Evolutionary conservation across 2,329 filamentous ascomycete genomes (phyloP).

Genomic region (Chalara sp.): DNA sequence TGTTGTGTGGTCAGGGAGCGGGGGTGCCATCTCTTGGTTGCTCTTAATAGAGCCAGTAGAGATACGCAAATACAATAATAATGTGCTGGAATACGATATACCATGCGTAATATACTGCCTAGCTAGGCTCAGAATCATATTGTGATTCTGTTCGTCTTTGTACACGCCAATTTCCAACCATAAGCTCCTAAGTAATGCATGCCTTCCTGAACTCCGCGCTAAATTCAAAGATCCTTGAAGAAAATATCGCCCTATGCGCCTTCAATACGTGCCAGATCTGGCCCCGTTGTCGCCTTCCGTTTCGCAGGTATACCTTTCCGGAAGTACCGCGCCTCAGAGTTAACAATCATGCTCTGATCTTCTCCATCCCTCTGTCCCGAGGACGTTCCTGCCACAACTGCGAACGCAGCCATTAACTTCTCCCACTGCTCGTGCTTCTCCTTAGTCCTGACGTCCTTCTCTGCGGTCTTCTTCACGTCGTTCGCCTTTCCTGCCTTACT

Average conservation of each 20-base stretch:
- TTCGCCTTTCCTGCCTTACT: conserved; percentile 60
- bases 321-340: conserved; percentile 45
- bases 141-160: too few species aligned
- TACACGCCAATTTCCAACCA: too few species aligned
- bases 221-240: conserved; percentile 8
- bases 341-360: conserved; percentile 61
- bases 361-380: conserved; percentile 24
- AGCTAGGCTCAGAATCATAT: too few species aligned
- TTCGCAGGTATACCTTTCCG: conserved; percentile 33
- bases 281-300: conserved; percentile 9
- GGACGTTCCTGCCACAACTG: too few species aligned
- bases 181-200: too few species aligned
- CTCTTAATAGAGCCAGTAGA: too few species aligned
- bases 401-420: conserved; percentile 49
- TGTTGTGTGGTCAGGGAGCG: too few species aligned
- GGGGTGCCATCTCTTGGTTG: too few species aligned
- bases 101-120: too few species aligned
- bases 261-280: background rate
- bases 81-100: too few species aligned
- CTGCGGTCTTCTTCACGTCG: conserved; percentile 49
- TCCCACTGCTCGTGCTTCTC: conserved; percentile 56
- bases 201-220: conserved; percentile 11
- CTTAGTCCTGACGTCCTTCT: conserved; percentile 41
- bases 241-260: background rate
- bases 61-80: too few species aligned